phyloP scores from a whole-genome alignment of 176 grass and related monocot genomes.

The Aegilops tauschii region DNA sequence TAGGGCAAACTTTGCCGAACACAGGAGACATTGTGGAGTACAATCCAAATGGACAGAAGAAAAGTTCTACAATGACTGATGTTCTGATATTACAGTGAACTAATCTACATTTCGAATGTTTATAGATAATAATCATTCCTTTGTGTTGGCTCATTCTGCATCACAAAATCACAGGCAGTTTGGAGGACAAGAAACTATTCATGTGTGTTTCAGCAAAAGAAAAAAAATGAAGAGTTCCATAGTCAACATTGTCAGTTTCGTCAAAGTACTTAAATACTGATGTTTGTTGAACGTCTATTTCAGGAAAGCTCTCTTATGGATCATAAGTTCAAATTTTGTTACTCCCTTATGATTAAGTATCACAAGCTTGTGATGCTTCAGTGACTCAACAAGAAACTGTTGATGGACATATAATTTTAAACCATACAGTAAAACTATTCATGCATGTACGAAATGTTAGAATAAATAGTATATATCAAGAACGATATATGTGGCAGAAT shows the following conservation, averaged over 20 bases:
- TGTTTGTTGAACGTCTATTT: background rate
- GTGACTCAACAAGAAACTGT: background rate
- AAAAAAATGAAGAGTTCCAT: too few relatives aligned
- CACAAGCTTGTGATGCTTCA: background rate
- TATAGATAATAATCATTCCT: background rate
- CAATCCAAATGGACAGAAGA: background rate
- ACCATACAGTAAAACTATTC: background rate
- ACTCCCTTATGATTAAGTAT: background rate
- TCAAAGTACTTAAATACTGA: too few relatives aligned
- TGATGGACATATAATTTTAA: slow-evolving; percentile 8
- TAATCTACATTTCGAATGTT: background rate
- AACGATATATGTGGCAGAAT: slow-evolving; percentile 11
- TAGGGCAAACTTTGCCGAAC: background rate
- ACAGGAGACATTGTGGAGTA: background rate
- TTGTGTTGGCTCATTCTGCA: too few relatives aligned
- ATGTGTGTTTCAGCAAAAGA: too few relatives aligned
- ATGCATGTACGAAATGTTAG: slow-evolving; percentile 23
- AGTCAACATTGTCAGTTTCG: too few relatives aligned
- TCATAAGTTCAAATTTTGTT: background rate
- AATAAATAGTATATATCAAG: background rate
- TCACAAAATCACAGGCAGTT: too few relatives aligned
- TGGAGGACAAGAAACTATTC: too few relatives aligned
- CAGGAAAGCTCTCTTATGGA: background rate
- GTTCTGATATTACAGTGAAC: background rate
- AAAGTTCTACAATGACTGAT: background rate